Base-by-base conservation (phyloP, 1,284 basidiomycete genomes). In the Cutaneotrichosporon dermatis region DNA sequence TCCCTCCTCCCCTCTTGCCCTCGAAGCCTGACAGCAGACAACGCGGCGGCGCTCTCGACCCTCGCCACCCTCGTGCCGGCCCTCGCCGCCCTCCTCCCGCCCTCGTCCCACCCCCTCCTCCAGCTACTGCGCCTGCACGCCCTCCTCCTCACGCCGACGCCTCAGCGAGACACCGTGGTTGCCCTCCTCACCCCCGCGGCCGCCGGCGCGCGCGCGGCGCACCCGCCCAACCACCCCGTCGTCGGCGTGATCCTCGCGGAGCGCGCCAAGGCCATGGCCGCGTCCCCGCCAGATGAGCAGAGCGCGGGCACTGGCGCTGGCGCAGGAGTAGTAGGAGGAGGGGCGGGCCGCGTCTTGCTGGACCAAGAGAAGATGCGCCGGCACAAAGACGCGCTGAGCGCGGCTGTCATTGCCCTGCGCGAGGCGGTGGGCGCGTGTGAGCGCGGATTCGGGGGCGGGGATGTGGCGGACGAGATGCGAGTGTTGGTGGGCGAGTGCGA, bases 181-280 rank as follows among this genome's bases (percentile, higher is more conserved):
- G 79, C 82, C n/a, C 81, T 81, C 4, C 82, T 86, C 0, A 82
- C 82, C 8, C 81, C 81, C 51, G 80, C 84, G 4, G 80, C 81
- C n/a, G 79, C 82, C 1, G 91, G 86, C 0, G 66, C 76, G 87
- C 13, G 75, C 76, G 73, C 72, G 2, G 72, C 90, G 4, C 83
- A 90, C 33, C 74, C 81, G 0, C 74, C 80, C 13, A 88, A 88
- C 3, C 92, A 96, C 74, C 92, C 93, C 0, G 83, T 88, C 0
- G 82, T 89, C 4, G 90, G 84, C 0, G 77, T 96, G 41, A 85
- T 88, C 4, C 79, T 88, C 6, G 86, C 88, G 1, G 90, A 93
- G 70, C 80, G 91, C 13, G 91, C 89, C 0, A 92, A 92, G 74
- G 78, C 92, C 3, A 80, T 92, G 71, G 40, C 83, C 80, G 12